Evolutionary conservation across 306 rosid species (phyloP).

Genomic region (Argentina anserina): DNA sequence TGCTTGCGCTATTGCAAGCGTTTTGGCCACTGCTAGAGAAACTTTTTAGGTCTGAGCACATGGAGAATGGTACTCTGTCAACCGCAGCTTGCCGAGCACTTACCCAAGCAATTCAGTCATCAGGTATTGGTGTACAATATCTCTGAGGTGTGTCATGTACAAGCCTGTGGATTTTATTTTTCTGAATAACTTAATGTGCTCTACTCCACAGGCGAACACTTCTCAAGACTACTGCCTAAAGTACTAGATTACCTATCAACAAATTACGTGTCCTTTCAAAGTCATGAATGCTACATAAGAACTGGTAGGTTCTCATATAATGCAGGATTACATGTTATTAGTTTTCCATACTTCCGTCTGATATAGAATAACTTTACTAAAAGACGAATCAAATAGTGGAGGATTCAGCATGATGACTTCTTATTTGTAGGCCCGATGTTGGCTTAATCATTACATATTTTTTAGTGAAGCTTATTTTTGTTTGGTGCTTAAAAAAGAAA

Average conservation of each 20-base stretch:
- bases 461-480: not conserved
- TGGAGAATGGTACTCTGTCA: constrained; percentile 84
- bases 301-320: constrained; percentile 51
- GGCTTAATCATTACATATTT: not conserved
- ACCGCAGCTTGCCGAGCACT: constrained; percentile 93
- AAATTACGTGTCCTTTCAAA: constrained; percentile 76
- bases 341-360: not conserved
- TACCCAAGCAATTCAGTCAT: constrained; percentile 82
- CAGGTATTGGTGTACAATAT: constrained; percentile 47
- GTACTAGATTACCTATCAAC: constrained; percentile 80
- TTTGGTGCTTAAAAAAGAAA: not conserved
- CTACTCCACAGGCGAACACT: constrained; percentile 76
- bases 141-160: not conserved
- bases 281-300: constrained; percentile 90
- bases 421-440: not conserved
- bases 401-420: not conserved
- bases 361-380: not conserved
- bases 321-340: not conserved
- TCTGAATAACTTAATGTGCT: constrained; percentile 8
- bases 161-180: not conserved
- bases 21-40: constrained; percentile 95
- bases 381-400: not conserved
- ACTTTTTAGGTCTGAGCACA: constrained; percentile 73
- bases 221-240: constrained; percentile 60
- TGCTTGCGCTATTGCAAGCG: constrained; percentile 57